A percentile compares a stretch with the other conserved stretches of the same genome.
These are phyloP conservation scores for Suillus brevipes DNA, from an alignment of 768 basidiomycete genomes.

Conservation along the genomic window DNA sequence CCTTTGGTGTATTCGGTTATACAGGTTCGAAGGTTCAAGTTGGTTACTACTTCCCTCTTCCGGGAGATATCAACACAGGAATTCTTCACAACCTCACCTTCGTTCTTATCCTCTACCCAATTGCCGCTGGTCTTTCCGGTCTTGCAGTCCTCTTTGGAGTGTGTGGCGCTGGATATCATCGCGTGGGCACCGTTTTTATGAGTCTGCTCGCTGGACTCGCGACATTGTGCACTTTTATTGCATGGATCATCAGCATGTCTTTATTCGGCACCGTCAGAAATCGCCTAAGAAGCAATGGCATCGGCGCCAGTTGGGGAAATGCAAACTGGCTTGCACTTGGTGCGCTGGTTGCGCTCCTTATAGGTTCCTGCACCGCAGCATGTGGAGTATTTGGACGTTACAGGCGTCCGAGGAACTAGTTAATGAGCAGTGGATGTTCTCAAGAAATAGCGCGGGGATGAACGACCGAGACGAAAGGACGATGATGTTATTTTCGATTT, in stretches of 20 bases:
- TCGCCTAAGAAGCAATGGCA: constrained; percentile 50
- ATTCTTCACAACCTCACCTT: constrained; percentile 71
- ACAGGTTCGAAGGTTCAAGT: constrained; percentile 55
- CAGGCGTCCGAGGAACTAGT: constrained; percentile 33
- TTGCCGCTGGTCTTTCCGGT: constrained; percentile 68
- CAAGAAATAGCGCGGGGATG: neutral
- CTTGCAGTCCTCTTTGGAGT: constrained; percentile 68
- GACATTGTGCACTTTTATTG: constrained; percentile 63
- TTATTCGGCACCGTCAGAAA: constrained; percentile 73
- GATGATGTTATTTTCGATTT: neutral
- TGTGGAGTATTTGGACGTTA: constrained; percentile 72
- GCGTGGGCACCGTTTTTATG: constrained; percentile 78
- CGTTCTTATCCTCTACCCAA: constrained; percentile 76
- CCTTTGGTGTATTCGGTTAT: constrained; percentile 79
- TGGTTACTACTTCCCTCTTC: constrained; percentile 55
- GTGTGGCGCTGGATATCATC: constrained; percentile 62
- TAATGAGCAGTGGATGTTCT: too few species aligned
- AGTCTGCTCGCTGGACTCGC: constrained; percentile 65
- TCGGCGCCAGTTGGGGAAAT: constrained; percentile 65
- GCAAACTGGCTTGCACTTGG: constrained; percentile 83
- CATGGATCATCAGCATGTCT: constrained; percentile 76
- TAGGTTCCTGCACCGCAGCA: constrained; percentile 65
- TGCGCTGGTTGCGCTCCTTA: constrained; percentile 62
- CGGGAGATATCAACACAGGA: constrained; percentile 40
- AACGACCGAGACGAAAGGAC: neutral